Base-by-base conservation (phyloP, 805 yeast species). In the Zygoascus ofunaensis region DNA sequence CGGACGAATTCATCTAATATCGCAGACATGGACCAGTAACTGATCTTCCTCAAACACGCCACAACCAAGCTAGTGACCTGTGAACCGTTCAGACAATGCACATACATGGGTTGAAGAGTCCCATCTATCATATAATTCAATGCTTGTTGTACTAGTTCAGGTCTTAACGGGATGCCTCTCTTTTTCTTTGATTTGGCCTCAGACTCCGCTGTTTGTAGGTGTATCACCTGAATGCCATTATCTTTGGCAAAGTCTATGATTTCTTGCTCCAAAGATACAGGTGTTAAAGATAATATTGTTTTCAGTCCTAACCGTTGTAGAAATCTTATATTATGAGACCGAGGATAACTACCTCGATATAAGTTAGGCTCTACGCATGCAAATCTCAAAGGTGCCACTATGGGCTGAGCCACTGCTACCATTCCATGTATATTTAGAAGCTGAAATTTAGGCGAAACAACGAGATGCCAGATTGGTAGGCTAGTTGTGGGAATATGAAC, bases 41-140 rank as follows among this genome's bases (percentile, higher is more conserved):
- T 82, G 17, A 84, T 64, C 53, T 84, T 84, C 30, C 98, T 65
- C 33, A 87, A 64, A 59, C 97, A 87, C 3, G 96, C 97, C 20
- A 90, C 74, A 1, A 86, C 77, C 38, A 92, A 66, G 20, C 90
- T 77, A 0, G 95, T 85, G 2, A 85, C 82, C 51, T 86, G 87
- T 7, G 94, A 87, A 0, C 97, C 97, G 57, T 87, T 89, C 21
- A 80, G 65, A 61, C 97, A 90, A 62, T 90, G 96, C 4, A 90
- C 60, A 58, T 83, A 89, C 1, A 82, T 67, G 0, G 97, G 95
- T 8, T 80, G 74, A 50, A 71, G 65, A 17, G 73, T 71, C 20
- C 69, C 65, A 55, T 82, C 77, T 12, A 82, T 67, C 47, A 87
- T 66, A 34, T 76, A 64, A 45, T 55, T 76, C n/a, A 90, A 61